Conservation (phyloP, 805 yeast species). For the Yarrowia deformans region DNA sequence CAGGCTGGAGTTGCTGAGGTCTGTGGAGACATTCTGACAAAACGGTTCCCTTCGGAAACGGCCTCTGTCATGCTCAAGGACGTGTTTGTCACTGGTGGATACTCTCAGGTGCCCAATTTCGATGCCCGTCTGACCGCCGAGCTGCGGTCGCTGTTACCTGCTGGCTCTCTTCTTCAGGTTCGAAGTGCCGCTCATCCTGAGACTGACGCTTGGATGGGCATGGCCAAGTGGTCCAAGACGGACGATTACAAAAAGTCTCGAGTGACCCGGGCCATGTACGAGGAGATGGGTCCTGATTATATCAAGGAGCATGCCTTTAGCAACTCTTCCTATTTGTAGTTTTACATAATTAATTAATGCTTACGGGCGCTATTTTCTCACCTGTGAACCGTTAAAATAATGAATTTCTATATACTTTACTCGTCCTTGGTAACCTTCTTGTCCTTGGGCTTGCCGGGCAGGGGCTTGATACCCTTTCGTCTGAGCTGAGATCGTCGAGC, state of each 20-base stretch:
- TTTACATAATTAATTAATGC: not conserved
- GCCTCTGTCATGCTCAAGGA: conserved; percentile 54
- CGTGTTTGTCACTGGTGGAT: conserved; percentile 88
- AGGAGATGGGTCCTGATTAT: conserved; percentile 89
- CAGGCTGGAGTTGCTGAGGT: conserved; percentile 93
- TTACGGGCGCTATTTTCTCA: not conserved
- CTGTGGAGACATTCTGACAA: conserved; percentile 67
- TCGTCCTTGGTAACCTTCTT: not conserved
- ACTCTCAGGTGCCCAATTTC: conserved; percentile 68
- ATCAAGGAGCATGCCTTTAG: conserved; percentile 87
- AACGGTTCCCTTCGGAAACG: conserved; percentile 60
- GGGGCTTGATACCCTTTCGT: conserved; percentile 49
- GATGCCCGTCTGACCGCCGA: conserved; percentile 73
- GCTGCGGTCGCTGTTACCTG: conserved; percentile 73
- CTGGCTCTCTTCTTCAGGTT: conserved; percentile 65
- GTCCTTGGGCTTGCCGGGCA: conserved; percentile 22
- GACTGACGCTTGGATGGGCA: conserved; percentile 92
- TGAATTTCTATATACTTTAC: conserved; percentile 21
- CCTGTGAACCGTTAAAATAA: not conserved
- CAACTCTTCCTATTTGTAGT: conserved; percentile 51
- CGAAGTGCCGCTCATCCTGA: conserved; percentile 71
- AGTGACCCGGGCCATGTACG: conserved; percentile 75
- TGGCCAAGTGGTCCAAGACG: conserved; percentile 76
- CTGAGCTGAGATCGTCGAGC: conserved; percentile 50
- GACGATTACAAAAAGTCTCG: conserved; percentile 57